phyloP scores from a whole-genome alignment of 106 monocot genomes.

The Gastrodia elata region DNA sequence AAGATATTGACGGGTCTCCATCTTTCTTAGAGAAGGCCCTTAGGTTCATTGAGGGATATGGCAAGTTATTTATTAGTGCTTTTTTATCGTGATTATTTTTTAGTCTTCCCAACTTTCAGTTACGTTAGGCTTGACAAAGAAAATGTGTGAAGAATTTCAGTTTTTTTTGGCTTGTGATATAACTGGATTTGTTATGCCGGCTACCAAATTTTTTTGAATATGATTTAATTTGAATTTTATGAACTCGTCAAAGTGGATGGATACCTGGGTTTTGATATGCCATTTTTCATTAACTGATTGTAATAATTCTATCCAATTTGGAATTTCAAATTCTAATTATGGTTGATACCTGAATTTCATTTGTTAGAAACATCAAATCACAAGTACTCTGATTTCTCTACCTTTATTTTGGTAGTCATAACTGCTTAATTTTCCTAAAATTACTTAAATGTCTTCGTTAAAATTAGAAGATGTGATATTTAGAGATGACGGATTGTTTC shows the following conservation, averaged over 20 bases:
- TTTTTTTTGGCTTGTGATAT: background rate
- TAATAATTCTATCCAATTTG: no score
- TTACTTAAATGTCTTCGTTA: no score
- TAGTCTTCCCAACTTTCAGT: background rate
- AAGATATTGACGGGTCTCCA: slow-evolving; percentile 81
- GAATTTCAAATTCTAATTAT: no score
- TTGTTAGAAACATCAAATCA: no score
- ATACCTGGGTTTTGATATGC: background rate
- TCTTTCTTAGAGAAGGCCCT: slow-evolving; percentile 95
- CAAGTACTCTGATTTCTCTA: no score
- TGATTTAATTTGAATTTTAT: background rate
- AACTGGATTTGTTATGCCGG: background rate
- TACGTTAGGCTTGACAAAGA: background rate
- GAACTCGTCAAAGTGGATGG: no score
- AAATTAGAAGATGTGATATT: no score
- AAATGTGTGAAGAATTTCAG: background rate
- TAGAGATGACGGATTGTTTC: no score
- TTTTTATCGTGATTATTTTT: slow-evolving; percentile 1
- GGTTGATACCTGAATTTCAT: no score
- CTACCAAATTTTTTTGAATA: background rate
- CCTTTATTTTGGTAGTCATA: no score
- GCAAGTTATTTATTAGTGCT: slow-evolving; percentile 21
- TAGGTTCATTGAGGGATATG: slow-evolving; percentile 78
- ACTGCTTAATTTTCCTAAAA: no score
- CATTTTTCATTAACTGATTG: background rate